phyloP scores from a whole-genome alignment of 75 land plant species.

The Cunninghamia lanceolata region DNA sequence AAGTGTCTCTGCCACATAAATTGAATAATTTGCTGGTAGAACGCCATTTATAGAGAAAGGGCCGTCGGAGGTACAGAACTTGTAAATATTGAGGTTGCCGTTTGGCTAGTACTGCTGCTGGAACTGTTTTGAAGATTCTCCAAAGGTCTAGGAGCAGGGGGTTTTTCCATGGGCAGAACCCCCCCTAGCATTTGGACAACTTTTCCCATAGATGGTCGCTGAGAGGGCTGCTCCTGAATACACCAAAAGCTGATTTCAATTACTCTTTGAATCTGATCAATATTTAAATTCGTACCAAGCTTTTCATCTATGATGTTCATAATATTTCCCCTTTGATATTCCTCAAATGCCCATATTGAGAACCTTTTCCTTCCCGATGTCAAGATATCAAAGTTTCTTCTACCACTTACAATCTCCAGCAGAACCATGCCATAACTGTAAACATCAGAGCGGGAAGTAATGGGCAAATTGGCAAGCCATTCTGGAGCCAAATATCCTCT shows the following conservation, averaged over 20 bases:
- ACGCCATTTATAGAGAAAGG: conserved; percentile 17
- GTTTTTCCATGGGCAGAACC: conserved; percentile 40
- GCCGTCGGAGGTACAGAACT: conserved; percentile 21
- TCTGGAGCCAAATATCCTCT: conserved; percentile 89
- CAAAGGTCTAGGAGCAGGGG: conserved; percentile 20
- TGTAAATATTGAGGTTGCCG: conserved; percentile 21
- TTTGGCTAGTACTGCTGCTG: conserved; percentile 15
- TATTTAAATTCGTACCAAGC: conserved; percentile 27
- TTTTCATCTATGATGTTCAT: conserved; percentile 49
- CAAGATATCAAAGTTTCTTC: conserved; percentile 59
- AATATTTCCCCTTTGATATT: conserved; percentile 55
- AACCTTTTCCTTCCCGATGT: conserved; percentile 45
- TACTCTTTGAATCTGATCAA: conserved; percentile 50
- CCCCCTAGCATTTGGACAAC: conserved; percentile 86
- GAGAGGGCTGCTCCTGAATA: conserved; percentile 78
- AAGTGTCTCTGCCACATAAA: background rate
- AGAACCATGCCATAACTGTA: conserved; percentile 87
- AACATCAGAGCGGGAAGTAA: conserved; percentile 77
- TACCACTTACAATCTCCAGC: conserved; percentile 76
- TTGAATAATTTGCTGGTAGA: background rate
- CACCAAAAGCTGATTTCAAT: conserved; percentile 76
- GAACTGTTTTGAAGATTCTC: conserved; percentile 13
- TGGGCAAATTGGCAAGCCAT: conserved; percentile 74
- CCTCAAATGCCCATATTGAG: conserved; percentile 73
- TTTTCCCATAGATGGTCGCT: conserved; percentile 72